Evolutionary conservation across 306 rosid genomes (phyloP).

Genomic region (Crataegus laevigata): DNA sequence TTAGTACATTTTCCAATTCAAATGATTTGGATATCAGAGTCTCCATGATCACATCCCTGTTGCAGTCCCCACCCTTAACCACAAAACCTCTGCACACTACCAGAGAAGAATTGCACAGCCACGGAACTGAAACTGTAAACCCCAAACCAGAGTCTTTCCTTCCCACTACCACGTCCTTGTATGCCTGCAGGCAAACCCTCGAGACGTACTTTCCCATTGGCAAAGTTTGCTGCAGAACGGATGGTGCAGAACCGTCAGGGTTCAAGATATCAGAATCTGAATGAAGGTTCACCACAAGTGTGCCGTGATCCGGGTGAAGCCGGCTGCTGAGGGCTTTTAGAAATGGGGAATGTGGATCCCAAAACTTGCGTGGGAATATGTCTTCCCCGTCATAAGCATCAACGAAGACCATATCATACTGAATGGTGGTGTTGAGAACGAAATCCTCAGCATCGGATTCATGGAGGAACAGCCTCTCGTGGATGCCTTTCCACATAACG

Average conservation of each 20-base stretch:
- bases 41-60: slow-evolving; percentile 32
- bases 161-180: slow-evolving; percentile 52
- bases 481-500: slow-evolving; percentile 80
- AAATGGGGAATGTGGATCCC: slow-evolving; percentile 67
- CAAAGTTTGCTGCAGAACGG: slow-evolving; percentile 37
- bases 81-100: slow-evolving; percentile 73
- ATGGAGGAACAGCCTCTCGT: slow-evolving; percentile 67
- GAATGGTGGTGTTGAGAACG: slow-evolving; percentile 28
- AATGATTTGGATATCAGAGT: slow-evolving; percentile 58
- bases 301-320: slow-evolving; percentile 85
- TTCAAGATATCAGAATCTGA: slow-evolving; percentile 59
- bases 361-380: slow-evolving; percentile 71
- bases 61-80: slow-evolving; percentile 15
- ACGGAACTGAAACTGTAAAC: slow-evolving; percentile 76
- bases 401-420: slow-evolving; percentile 72
- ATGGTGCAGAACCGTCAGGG: slow-evolving; percentile 45
- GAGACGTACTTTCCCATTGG: slow-evolving; percentile 73
- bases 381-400: slow-evolving; percentile 94
- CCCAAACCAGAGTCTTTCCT: slow-evolving; percentile 51
- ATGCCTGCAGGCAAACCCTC: slow-evolving; percentile 47
- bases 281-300: slow-evolving; percentile 91
- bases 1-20: slow-evolving; percentile 58
- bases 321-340: slow-evolving; percentile 52
- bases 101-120: slow-evolving; percentile 81
- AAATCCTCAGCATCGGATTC: slow-evolving; percentile 89